Base-by-base conservation (phyloP, 257 asterid species). In the Forsythia suspensa region DNA sequence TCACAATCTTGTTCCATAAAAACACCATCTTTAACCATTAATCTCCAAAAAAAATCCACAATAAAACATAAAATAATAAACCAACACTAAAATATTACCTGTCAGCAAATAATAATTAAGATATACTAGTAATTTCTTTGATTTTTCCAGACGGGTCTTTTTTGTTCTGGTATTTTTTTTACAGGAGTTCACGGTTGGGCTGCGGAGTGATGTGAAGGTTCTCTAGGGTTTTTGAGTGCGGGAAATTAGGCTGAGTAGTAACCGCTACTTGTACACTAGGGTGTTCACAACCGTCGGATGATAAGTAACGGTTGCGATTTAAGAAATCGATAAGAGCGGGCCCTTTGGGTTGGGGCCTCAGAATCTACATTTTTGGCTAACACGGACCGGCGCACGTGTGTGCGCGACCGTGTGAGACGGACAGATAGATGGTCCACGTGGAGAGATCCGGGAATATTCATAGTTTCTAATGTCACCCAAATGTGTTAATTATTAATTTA, bases 11-110 rank as follows among this genome's bases (percentile, higher is more conserved):
- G n/a, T 48, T 15, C 83, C 85, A 24, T 18, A 76, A 81, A 86
- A 81, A 76, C 36, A n/a, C 83, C 74, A 76, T 76, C 59, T 55
- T 79, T 83, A 57, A 43, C 29, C 80, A 6, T 69, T 39, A 13
- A 48, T 48, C 4, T 48, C 57, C 51, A 65, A 79, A 77, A 78
- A 82, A 81, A 39, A 1, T 67, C 83, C 84, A 77, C 0, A 3
- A 24, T 11, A 36, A 74, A 76, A 51, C 77, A 77, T 36, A 10
- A 3, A 75, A 72, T 18, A n/a, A 39, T 29, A 63, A 24, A 13
- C 34, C 44, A 44, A 65, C 46, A 75, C 65, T 74, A 36, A 8
- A 59, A 6, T 48, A 2, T 51, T 83, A 83, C 89, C 87, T 77
- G 85, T 34, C 39, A 71, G 9, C 68, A 81, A 73, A 29, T 42